phyloP scores from a whole-genome alignment of 2,329 filamentous ascomycete species.

The Colletotrichum godetiae region DNA sequence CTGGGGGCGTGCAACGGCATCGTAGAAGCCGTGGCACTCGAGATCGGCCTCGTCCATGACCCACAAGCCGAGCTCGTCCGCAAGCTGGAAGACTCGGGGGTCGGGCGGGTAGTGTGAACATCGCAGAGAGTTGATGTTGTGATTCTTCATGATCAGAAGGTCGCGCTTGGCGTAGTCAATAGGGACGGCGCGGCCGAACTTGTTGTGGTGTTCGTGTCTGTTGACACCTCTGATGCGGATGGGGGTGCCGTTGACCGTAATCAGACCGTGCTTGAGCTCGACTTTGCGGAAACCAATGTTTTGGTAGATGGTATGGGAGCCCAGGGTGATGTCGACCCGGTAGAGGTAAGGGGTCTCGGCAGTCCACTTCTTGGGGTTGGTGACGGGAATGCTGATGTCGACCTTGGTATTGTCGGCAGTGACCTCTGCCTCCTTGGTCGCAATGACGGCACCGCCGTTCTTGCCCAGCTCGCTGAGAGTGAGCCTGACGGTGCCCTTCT shows the following conservation, averaged over 20 bases:
- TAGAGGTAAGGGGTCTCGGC: slow-evolving; percentile 75
- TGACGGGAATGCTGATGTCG: slow-evolving; percentile 57
- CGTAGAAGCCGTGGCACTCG: slow-evolving; percentile 66
- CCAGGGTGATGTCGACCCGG: slow-evolving; percentile 57
- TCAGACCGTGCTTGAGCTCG: slow-evolving; percentile 69
- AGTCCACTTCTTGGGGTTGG: slow-evolving; percentile 73
- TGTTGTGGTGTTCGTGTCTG: slow-evolving; percentile 77
- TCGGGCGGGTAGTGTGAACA: slow-evolving; percentile 77
- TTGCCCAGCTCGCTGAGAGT: slow-evolving; percentile 53
- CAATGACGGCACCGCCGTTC: slow-evolving; percentile 47
- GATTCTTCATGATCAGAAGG: slow-evolving; percentile 74
- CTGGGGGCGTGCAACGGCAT: slow-evolving; percentile 59
- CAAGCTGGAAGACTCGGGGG: slow-evolving; percentile 67
- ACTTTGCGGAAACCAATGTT: slow-evolving; percentile 73
- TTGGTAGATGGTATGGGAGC: slow-evolving; percentile 58
- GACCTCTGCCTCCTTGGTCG: slow-evolving; percentile 41
- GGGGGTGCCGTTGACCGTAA: slow-evolving; percentile 71
- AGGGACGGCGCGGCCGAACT: slow-evolving; percentile 71
- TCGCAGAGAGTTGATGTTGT: slow-evolving; percentile 78
- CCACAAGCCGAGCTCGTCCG: slow-evolving; percentile 75
- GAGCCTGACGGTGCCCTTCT: slow-evolving; percentile 51
- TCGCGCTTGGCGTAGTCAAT: slow-evolving; percentile 71
- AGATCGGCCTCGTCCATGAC: slow-evolving; percentile 64
- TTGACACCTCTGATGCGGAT: slow-evolving; percentile 74
- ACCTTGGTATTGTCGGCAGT: slow-evolving; percentile 44